Percentiles rank a stretch among this genome's conserved stretches.
Evolutionary conservation across 257 asterid genomes (phyloP).

Genomic region (Osmanthus fragrans): DNA sequence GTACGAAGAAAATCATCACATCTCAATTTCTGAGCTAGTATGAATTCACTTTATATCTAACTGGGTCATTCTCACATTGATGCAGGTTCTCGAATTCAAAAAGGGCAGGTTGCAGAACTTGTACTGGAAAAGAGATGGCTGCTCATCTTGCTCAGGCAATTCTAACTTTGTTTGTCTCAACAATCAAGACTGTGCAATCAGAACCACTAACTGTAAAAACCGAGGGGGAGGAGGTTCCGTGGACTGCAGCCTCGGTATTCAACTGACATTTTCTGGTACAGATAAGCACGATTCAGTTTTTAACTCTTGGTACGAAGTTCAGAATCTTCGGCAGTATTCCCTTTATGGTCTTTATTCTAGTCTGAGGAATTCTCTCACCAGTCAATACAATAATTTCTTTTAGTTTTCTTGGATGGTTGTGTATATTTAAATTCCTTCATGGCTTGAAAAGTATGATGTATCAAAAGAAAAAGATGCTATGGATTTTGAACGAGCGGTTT

Average conservation of each 20-base stretch:
- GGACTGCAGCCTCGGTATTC: conserved; percentile 94
- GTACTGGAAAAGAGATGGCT: conserved; percentile 93
- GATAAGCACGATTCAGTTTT: conserved; percentile 81
- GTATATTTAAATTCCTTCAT: conserved; percentile 19
- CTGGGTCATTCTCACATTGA: neutral
- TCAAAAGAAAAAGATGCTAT: neutral
- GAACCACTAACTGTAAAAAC: conserved; percentile 58
- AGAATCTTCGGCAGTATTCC: conserved; percentile 93
- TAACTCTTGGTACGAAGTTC: conserved; percentile 95
- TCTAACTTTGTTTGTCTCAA: conserved; percentile 75
- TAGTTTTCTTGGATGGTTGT: conserved; percentile 24
- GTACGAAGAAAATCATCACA: conserved; percentile 43
- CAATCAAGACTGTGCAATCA: conserved; percentile 87
- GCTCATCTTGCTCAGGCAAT: conserved; percentile 61
- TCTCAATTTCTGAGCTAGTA: conserved; percentile 2
- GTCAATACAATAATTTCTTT: conserved; percentile 71
- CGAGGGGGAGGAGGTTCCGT: conserved; percentile 62
- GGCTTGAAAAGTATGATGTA: neutral
- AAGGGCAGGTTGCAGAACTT: conserved; percentile 94
- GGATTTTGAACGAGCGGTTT: neutral
- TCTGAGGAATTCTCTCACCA: conserved; percentile 79
- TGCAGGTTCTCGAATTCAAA: conserved; percentile 81
- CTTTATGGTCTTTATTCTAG: conserved; percentile 76
- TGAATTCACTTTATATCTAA: neutral
- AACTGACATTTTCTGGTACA: conserved; percentile 89